These are phyloP conservation scores for Ramularia collo-cygni DNA, from an alignment of 2,329 filamentous ascomycete genomes.

Conservation along the genomic window DNA sequence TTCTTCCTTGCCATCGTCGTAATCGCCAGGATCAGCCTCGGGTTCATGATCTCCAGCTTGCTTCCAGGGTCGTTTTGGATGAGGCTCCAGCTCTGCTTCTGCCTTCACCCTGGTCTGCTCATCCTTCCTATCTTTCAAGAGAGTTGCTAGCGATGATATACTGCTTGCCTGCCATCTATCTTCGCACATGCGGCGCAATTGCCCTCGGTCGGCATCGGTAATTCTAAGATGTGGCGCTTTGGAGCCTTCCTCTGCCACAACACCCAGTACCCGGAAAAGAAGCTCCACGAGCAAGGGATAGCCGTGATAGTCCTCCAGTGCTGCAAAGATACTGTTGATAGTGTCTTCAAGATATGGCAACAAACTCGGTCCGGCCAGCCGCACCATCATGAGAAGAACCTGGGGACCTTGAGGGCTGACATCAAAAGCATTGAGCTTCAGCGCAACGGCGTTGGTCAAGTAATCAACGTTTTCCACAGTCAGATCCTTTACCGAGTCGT, in stretches of 20 bases:
- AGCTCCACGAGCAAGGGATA: constrained; percentile 80
- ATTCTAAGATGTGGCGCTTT: constrained; percentile 46
- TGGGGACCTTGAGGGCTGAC: constrained; percentile 86
- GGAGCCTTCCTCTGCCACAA: constrained; percentile 75
- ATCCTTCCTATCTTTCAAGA: constrained; percentile 12
- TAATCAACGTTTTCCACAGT: constrained; percentile 93
- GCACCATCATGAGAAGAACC: constrained; percentile 90
- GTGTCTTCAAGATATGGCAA: constrained; percentile 89
- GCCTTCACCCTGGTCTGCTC: constrained; percentile 17
- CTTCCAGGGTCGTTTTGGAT: constrained; percentile 26
- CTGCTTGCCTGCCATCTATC: constrained; percentile 26
- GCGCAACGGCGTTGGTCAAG: constrained; percentile 83
- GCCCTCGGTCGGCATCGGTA: constrained; percentile 27
- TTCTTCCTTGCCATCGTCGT: constrained; percentile 29
- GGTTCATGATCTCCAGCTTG: no score
- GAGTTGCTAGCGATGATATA: no score
- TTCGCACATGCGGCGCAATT: constrained; percentile 2
- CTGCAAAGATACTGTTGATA: constrained; percentile 82
- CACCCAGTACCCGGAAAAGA: constrained; percentile 73
- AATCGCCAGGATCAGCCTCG: no score
- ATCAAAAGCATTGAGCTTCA: constrained; percentile 86
- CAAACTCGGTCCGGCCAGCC: constrained; percentile 70
- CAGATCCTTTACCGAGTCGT: constrained; percentile 65
- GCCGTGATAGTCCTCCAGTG: constrained; percentile 90
- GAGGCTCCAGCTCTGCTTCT: constrained; percentile 27